Percentiles rank a stretch among this genome's conserved stretches.
Evolutionary conservation across 768 basidiomycete species (phyloP).

Genomic region (Gloeostereum incarnatum): DNA sequence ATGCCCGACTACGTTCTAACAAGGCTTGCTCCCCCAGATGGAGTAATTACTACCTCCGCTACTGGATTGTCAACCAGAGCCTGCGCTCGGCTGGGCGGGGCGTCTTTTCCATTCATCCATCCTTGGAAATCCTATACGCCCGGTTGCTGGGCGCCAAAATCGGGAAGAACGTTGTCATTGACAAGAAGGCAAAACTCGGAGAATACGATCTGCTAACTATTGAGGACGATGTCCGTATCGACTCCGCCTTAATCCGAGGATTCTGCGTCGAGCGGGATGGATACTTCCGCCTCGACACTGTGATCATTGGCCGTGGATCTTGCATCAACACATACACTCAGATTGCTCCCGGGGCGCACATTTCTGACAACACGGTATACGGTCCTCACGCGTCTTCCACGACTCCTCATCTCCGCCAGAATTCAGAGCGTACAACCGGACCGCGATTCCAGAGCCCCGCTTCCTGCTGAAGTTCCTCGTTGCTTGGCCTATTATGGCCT

Average conservation of each 20-base stretch:
- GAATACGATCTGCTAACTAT: conserved; percentile 36
- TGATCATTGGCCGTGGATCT: conserved; percentile 27
- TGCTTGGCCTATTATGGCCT: conserved; percentile 27
- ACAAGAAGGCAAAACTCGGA: conserved; percentile 26
- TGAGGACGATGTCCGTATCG: conserved; percentile 33
- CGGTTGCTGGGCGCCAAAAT: conserved; percentile 35
- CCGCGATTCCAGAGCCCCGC: conserved; percentile 20
- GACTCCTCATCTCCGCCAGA: conserved; percentile 25
- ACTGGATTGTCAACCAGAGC: conserved; percentile 33
- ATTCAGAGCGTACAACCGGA: conserved; percentile 30
- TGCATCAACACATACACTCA: conserved; percentile 34
- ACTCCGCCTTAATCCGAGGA: conserved; percentile 27
- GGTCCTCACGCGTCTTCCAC: conserved; percentile 38
- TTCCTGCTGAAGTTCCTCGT: conserved; percentile 23
- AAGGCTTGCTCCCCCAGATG: conserved; percentile 23
- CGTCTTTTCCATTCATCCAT: conserved; percentile 28
- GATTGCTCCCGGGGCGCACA: conserved; percentile 28
- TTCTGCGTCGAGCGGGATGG: conserved; percentile 38
- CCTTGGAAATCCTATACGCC: conserved; percentile 29
- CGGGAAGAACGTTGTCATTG: conserved; percentile 28
- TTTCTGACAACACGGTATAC: conserved; percentile 26
- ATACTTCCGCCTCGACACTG: conserved; percentile 27
- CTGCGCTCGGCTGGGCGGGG: conserved; percentile 30
- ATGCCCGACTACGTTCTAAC: too few relatives aligned
- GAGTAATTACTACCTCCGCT: conserved; percentile 31